Evolutionary conservation across 2,329 filamentous ascomycete species (phyloP), one percentile per base, ranked within the genome.

Genomic region (Colletotrichum sp.): DNA sequence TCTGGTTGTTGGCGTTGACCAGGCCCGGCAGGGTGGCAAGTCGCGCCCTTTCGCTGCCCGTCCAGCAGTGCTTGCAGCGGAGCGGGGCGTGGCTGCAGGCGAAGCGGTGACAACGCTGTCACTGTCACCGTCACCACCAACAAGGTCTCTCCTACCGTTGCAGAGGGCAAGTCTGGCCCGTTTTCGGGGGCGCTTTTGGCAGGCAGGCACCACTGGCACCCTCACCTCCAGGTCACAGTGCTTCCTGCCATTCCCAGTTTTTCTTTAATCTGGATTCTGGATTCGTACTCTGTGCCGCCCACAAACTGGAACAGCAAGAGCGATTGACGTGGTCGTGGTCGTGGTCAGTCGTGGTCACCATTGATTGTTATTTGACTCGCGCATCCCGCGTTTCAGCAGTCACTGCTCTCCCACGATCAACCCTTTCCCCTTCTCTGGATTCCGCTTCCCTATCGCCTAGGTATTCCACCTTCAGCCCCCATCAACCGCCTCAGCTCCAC

Each of bases 21-120:
- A 44, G 70, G 22, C 60, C 48, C 59, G 44, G 16, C 28, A 77
- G 76, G 65, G 75, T 76, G 75, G 75, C 75, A 67, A 75, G 75
- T 76, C 80, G 80, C 79, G 79, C 76, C 75, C 67, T 69, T 44
- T 69, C 16, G 30, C 59, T 44, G 34, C 13, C 18, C 7, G 55
- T 59, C 13, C 15, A 13, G 39, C 28, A 15, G 64, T 67, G 39
- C 44, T 52, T 52, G 44, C 44, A 52, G 44, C n/a, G 18, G 39
- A 48, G 39, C 39, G 16, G 62, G 39, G 39, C 18, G 39, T n/a
- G n/a, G 44, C 44, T 52, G 60, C 18, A 39, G n/a, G n/a, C 22
- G 12, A 36, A 63, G 59, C 57, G 28, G 30, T 62, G 28, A 34
- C 59, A 30, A 18, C 59, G 8, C 59, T 12, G 59, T 32, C 26